Evolutionary conservation across 495 filamentous ascomycete species (phyloP).

Genomic region (Hyphodiscus hymeniophilus): DNA sequence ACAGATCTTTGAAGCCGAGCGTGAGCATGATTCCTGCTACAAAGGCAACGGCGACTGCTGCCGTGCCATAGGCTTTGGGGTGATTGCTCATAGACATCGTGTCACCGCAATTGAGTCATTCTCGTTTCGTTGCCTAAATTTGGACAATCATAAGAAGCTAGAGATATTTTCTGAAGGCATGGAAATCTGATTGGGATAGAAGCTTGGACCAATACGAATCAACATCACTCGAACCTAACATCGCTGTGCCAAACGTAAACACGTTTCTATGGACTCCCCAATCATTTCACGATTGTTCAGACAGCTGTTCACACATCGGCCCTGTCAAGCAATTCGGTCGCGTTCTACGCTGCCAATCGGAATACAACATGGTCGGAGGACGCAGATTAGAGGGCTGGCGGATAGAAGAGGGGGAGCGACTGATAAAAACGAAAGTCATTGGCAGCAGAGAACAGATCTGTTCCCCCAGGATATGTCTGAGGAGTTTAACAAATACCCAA

Average conservation of each 20-base stretch:
- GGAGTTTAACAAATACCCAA: constrained; percentile 72
- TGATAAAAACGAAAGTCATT: constrained; percentile 43
- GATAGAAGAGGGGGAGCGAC: constrained; percentile 14
- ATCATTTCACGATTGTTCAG: constrained; percentile 70
- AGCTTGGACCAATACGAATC: constrained; percentile 21
- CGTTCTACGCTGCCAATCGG: constrained; percentile 32
- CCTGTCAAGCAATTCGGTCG: constrained; percentile 54
- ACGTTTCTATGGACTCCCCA: constrained; percentile 67
- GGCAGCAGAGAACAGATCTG: constrained; percentile 71
- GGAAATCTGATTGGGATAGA: constrained; percentile 1
- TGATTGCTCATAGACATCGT: constrained; percentile 47
- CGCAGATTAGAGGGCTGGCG: constrained; percentile 13
- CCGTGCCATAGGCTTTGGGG: constrained; percentile 46
- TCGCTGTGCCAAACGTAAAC: constrained; percentile 1
- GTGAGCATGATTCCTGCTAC: constrained; percentile 63
- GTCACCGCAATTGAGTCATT: constrained; percentile 10
- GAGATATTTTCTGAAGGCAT: neutral
- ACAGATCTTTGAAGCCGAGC: constrained; percentile 65
- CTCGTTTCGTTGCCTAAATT: neutral
- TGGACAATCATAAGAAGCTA: no score
- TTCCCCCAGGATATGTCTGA: constrained; percentile 66
- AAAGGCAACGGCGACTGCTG: constrained; percentile 60
- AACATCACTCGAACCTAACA: constrained; percentile 7
- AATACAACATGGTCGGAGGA: constrained; percentile 27
- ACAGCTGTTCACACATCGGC: constrained; percentile 67